phyloP scores from a whole-genome alignment of 331 rosid genomes.

The Malus hybrid region DNA sequence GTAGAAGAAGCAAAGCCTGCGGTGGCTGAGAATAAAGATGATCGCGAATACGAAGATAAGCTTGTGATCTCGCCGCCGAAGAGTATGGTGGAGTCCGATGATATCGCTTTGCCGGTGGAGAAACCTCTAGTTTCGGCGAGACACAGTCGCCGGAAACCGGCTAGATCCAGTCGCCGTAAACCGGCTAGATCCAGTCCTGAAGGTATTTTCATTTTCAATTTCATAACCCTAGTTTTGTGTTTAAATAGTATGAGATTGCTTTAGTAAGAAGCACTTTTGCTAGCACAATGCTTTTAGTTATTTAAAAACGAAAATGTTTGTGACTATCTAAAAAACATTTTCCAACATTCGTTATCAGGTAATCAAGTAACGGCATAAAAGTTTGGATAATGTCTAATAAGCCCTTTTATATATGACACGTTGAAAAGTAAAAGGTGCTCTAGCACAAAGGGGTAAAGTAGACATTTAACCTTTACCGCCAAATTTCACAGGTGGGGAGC shows the following conservation, averaged over 20 bases:
- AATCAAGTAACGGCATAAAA: neutral
- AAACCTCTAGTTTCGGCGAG: conserved; percentile 51
- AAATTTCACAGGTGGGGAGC: conserved; percentile 32
- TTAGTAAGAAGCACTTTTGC: too few relatives aligned
- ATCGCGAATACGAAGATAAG: conserved; percentile 14
- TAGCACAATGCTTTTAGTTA: too few relatives aligned
- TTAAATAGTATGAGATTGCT: neutral
- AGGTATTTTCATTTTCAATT: conserved; percentile 25
- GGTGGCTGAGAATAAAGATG: neutral
- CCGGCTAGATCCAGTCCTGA: conserved; percentile 27
- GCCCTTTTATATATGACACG: neutral
- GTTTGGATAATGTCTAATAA: neutral
- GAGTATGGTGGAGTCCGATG: neutral
- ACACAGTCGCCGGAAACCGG: conserved; percentile 46
- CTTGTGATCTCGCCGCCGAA: neutral
- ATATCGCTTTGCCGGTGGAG: conserved; percentile 16
- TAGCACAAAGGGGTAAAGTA: neutral
- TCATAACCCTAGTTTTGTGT: neutral
- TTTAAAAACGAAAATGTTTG: too few relatives aligned
- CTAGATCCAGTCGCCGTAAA: neutral
- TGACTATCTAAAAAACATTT: too few relatives aligned
- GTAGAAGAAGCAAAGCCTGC: neutral
- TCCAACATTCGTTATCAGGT: neutral
- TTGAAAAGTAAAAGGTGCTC: neutral
- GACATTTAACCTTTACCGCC: neutral